Evolutionary conservation across 2,329 filamentous ascomycete species (phyloP), one percentile per base, ranked within the genome.

Genomic region (Diaporthe vexans): DNA sequence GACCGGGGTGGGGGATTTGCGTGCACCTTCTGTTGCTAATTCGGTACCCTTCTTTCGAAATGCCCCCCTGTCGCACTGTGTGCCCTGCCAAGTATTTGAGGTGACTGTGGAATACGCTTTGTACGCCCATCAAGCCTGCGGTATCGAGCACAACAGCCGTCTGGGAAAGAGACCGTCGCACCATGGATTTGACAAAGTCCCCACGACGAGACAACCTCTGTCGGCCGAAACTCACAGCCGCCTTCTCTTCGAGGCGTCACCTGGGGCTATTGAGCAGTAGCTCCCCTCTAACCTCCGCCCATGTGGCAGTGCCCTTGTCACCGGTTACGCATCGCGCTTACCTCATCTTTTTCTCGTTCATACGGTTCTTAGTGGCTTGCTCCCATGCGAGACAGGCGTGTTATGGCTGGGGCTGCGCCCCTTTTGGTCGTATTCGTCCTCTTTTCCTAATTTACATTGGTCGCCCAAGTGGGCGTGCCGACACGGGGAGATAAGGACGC

Each of bases 301-400:
- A 33, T 63, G 51, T 51, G 57, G 57, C 57, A 61, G 70, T 48
- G 69, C 33, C 33, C n/a, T 13, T 40, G 56, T 52, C 69, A 52
- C 11, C 37, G 43, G 40, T 40, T 54, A 51, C 33, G 43, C 69
- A 40, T 10, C n/a, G 33, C 21, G 56, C 69, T 68, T 43, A 72
- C 29, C 73, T 71, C 35, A 57, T 65, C 48, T 48, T 58, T 33
- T 10, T 74, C 40, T 54, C 48, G 33, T 37, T 17, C 37, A 73
- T 46, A 73, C 71, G 54, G 73, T 75, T 67, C 73, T 75, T 33
- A 73, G 71, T 54, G 73, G 71, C 73, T 73, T 73, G 56, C 37
- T 21, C 33, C n/a, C 33, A 43, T 68, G 51, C 68, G 59, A 61
- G 21, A 70, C 26, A 46, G 37, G 58, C 51, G 40, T 46, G 54